phyloP scores from a whole-genome alignment of 352 stramenopile genomes.

The Globisporangium uncinulatum region DNA sequence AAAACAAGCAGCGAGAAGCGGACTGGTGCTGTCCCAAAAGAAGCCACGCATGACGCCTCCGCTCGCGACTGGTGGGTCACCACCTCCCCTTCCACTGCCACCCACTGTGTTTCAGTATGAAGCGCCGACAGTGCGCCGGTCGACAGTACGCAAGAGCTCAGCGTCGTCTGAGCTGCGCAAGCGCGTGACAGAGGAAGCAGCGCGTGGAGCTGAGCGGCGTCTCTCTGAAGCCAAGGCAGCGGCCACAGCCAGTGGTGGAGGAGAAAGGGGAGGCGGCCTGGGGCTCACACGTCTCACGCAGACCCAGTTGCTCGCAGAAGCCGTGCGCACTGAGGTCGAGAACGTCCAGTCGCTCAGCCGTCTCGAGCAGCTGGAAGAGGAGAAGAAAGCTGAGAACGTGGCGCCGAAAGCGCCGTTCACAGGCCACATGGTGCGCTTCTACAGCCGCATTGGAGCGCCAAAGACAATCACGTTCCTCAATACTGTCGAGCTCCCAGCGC shows the following conservation, averaged over 20 bases:
- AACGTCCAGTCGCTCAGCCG: slow-evolving; percentile 76
- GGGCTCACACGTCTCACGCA: slow-evolving; percentile 36
- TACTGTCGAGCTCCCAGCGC: slow-evolving; percentile 43
- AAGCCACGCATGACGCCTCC: slow-evolving; percentile 9
- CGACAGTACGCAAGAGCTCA: slow-evolving; percentile 55
- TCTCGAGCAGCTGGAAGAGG: slow-evolving; percentile 75
- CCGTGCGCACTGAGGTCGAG: slow-evolving; percentile 71
- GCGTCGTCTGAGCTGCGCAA: slow-evolving; percentile 52
- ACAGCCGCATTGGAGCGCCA: slow-evolving; percentile 50
- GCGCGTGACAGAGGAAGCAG: slow-evolving; percentile 46
- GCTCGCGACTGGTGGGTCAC: background rate
- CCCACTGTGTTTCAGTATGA: slow-evolving; percentile 20
- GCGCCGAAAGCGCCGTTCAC: slow-evolving; percentile 68
- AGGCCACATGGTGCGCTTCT: slow-evolving; percentile 59
- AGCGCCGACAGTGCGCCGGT: slow-evolving; percentile 42
- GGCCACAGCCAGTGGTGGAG: slow-evolving; percentile 13
- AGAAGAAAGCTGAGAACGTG: slow-evolving; percentile 66
- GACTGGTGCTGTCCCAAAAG: slow-evolving; percentile 4
- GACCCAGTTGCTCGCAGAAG: slow-evolving; percentile 59
- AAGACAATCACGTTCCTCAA: slow-evolving; percentile 86
- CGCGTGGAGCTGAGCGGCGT: slow-evolving; percentile 26
- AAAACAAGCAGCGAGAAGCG: slow-evolving; percentile 2
- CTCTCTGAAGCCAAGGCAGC: background rate
- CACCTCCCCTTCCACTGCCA: background rate
- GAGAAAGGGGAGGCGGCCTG: slow-evolving; percentile 12